These are phyloP conservation scores for Hypoxylon fragiforme DNA, from an alignment of 495 filamentous ascomycete genomes.

Conservation along the genomic window DNA sequence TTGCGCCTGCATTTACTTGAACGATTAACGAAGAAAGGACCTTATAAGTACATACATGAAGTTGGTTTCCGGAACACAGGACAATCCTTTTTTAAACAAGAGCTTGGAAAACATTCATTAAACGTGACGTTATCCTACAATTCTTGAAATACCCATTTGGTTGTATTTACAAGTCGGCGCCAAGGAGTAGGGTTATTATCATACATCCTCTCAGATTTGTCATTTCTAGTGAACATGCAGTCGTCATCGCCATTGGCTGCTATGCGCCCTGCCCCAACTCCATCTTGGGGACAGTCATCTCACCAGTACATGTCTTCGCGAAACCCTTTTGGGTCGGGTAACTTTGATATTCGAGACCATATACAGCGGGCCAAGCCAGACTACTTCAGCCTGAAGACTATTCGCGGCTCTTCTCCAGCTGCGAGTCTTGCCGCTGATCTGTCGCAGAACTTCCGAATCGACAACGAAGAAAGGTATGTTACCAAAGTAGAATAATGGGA, in stretches of 20 bases:
- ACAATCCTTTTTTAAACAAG: slow-evolving; percentile 2
- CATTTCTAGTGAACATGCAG: slow-evolving; percentile 66
- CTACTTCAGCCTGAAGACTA: slow-evolving; percentile 75
- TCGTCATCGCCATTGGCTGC: slow-evolving; percentile 92
- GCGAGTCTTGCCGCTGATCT: slow-evolving; percentile 88
- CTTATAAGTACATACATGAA: neutral
- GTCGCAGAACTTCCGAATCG: slow-evolving; percentile 92
- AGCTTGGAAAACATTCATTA: slow-evolving; percentile 25
- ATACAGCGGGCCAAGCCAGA: slow-evolving; percentile 55
- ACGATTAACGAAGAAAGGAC: slow-evolving; percentile 5
- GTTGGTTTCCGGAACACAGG: slow-evolving; percentile 1
- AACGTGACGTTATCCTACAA: slow-evolving; percentile 17
- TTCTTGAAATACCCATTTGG: slow-evolving; percentile 23
- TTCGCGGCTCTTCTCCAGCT: slow-evolving; percentile 86
- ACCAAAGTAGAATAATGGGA: slow-evolving; percentile 16
- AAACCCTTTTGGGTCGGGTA: slow-evolving; percentile 61
- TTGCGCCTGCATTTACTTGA: slow-evolving; percentile 9
- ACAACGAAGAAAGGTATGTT: slow-evolving; percentile 77
- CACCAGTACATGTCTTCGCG: slow-evolving; percentile 53
- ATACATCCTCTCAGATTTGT: slow-evolving; percentile 14
- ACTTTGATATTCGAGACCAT: slow-evolving; percentile 71
- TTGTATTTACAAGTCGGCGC: slow-evolving; percentile 19
- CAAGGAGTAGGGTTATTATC: slow-evolving; percentile 29
- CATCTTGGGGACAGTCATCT: slow-evolving; percentile 49
- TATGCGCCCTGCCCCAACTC: slow-evolving; percentile 78